Percentiles rank a stretch among this genome's conserved stretches.
phyloP scores from a whole-genome alignment of 1,284 basidiomycete genomes.

The Coriolopsis trogii region DNA sequence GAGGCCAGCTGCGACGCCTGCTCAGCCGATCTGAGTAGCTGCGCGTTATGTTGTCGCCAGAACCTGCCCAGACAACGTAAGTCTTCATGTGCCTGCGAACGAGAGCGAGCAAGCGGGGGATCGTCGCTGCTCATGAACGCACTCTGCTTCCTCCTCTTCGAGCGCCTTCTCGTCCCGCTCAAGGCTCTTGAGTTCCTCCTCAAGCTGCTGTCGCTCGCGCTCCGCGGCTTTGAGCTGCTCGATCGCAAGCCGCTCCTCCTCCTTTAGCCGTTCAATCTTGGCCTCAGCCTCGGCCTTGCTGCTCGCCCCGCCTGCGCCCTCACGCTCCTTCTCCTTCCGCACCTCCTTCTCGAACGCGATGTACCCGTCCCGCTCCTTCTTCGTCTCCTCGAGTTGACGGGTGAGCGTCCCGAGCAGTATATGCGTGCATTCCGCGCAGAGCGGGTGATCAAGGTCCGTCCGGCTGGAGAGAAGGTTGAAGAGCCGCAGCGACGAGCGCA shows the following conservation, averaged over 20 bases:
- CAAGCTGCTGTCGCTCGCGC: conserved; percentile 73
- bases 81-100: no score
- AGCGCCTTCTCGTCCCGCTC: conserved; percentile 78
- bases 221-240: conserved; percentile 77
- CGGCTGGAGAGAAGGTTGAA: conserved; percentile 80
- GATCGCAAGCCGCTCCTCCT: conserved; percentile 74
- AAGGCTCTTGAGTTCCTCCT: conserved; percentile 71
- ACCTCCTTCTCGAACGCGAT: conserved; percentile 90
- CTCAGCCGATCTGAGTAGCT: conserved; percentile 64
- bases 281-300: conserved; percentile 63
- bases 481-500: conserved; percentile 73
- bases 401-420: conserved; percentile 79
- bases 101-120: background rate
- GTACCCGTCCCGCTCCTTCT: conserved; percentile 91
- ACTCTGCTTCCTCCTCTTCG: conserved; percentile 82
- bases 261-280: conserved; percentile 73
- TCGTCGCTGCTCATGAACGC: conserved; percentile 36
- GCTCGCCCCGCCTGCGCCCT: conserved; percentile 55
- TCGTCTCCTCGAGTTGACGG: conserved; percentile 86
- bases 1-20: conserved; percentile 73
- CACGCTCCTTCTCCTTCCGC: conserved; percentile 70
- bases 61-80: conserved; percentile 56
- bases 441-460: conserved; percentile 90
- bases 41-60: conserved; percentile 80
- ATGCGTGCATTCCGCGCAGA: conserved; percentile 94